Base-by-base conservation (phyloP, 768 basidiomycete genomes). In the Pleurotus cornucopiae region DNA sequence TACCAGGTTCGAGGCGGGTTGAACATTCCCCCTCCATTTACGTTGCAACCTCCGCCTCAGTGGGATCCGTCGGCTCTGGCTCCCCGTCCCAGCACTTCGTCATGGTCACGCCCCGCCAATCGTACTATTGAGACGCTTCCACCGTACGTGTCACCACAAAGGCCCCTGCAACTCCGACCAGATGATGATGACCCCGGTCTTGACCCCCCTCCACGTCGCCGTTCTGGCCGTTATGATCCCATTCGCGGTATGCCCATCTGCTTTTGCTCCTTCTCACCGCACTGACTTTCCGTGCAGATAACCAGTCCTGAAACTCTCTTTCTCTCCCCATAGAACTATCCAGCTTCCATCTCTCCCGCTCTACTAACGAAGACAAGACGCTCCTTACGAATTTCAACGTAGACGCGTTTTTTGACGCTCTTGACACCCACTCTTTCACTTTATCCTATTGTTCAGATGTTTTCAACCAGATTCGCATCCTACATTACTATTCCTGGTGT, bases 1-100 rank as follows among this genome's bases (percentile, higher is more conserved):
- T 57, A 65, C 25, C 60, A 67, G 26, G 57, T 60, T 41, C 61
- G 65, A 18, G 60, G 65, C 23, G 54, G 67, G 20, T 58, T 64
- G 52, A 61, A 64, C 55, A 67, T 78, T 55, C 75, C 78, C 13
- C 79, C 86, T 13, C 88, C 87, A 2, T 87, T 82, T 63, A 80
- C 84, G 7, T 70, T 89, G 3, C 83, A 88, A 64, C 88, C 87
- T 2, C 72, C 70, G 52, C 86, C 86, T 1, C 85, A 82, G 51
- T 88, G 87, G 86, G 81, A 85, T 55, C 72, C 69, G 41, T 66
- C 71, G 66, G 58, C 71, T 20, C 7, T 55, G 26, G 30, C 54
- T 12, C 54, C 54, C 25, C 54, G 54, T 37, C 61, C 18, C 66
- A 58, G 14, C 67, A 69, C 18, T 65, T 58, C 20, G 67, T 71